phyloP scores from a whole-genome alignment of 2,329 filamentous ascomycete species.

The Trichoderma citrinoviride region DNA sequence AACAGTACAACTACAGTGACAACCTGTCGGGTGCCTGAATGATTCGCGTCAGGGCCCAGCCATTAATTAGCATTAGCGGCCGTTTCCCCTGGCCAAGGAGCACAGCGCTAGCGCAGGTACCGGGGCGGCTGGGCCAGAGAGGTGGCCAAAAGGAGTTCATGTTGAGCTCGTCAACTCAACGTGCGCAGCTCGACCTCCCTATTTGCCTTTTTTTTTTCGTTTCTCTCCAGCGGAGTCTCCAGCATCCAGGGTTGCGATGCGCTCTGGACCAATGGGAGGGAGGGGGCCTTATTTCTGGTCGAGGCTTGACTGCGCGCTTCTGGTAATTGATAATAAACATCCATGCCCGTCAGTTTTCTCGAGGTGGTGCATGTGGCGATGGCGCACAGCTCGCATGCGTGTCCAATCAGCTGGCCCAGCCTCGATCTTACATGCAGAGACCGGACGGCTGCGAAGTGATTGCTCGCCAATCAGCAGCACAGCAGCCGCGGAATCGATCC shows the following conservation, averaged over 20 bases:
- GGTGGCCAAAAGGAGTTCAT: neutral
- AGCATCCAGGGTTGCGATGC: neutral
- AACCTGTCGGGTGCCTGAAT: neutral
- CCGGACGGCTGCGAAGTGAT: too few species aligned
- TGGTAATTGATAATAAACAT: too few species aligned
- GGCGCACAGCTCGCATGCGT: neutral
- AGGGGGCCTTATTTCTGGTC: slow-evolving; percentile 1
- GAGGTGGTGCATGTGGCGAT: neutral
- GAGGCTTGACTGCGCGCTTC: neutral
- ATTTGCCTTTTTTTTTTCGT: neutral
- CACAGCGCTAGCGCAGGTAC: slow-evolving; percentile 20
- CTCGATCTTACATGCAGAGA: neutral
- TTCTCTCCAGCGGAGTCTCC: too few species aligned
- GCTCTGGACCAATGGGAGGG: slow-evolving; percentile 9
- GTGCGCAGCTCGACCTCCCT: slow-evolving; percentile 5
- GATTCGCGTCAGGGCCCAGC: slow-evolving; percentile 8
- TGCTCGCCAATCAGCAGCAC: neutral
- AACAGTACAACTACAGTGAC: too few species aligned
- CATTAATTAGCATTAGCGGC: slow-evolving; percentile 13
- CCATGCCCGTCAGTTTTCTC: neutral
- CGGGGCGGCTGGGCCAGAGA: too few species aligned
- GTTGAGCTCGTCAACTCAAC: neutral
- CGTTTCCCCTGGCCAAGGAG: slow-evolving; percentile 1
- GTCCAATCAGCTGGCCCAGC: neutral
- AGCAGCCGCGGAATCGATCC: neutral